Evolutionary conservation across 805 yeast genomes (phyloP).

Genomic region (Candida qinlingensis): DNA sequence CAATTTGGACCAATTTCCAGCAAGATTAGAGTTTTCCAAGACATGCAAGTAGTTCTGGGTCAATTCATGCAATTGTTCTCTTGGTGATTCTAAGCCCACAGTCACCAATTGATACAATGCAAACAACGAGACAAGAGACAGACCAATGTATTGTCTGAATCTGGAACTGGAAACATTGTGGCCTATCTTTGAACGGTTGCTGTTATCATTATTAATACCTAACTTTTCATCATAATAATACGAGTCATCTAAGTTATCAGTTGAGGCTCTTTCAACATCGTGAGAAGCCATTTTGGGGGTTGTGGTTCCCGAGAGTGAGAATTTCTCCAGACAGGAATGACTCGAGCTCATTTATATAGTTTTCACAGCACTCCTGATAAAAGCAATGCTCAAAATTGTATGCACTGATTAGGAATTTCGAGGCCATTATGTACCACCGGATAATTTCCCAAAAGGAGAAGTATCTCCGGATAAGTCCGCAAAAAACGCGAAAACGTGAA

Average conservation of each 20-base stretch:
- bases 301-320: background rate
- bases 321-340: conserved; percentile 7
- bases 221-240: too few relatives aligned
- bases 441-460: background rate
- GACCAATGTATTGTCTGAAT: background rate
- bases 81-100: background rate
- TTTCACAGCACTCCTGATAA: background rate
- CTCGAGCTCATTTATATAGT: background rate
- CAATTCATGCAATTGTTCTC: conserved; percentile 3
- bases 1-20: conserved; percentile 48
- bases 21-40: conserved; percentile 28
- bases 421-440: background rate
- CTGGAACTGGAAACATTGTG: background rate
- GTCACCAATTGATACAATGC: background rate
- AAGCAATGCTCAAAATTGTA: background rate
- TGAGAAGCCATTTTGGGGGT: background rate
- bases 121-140: background rate
- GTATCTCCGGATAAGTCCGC: background rate
- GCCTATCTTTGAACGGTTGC: background rate
- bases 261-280: background rate
- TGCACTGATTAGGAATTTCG: too few relatives aligned
- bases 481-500: conserved; percentile 1
- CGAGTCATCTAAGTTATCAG: background rate
- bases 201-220: too few relatives aligned
- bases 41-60: conserved; percentile 22